Evolutionary conservation across 2,329 filamentous ascomycete genomes (phyloP).

Genomic region (Colletotrichum siamense): DNA sequence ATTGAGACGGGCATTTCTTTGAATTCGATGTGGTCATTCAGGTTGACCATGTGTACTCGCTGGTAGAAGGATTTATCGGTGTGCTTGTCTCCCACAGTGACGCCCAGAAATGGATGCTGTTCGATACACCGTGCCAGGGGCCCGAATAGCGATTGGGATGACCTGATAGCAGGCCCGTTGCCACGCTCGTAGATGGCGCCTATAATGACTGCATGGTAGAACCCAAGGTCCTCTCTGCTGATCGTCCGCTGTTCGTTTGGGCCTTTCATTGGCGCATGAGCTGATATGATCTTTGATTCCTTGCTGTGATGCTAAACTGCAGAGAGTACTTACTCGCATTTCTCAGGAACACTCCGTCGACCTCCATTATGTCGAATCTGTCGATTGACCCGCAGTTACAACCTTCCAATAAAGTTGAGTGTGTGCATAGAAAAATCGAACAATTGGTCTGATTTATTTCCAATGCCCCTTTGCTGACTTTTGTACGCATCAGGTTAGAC

Average conservation of each 20-base stretch:
- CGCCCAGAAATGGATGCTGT: constrained; percentile 40
- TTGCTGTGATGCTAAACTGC: background rate
- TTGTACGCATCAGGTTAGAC: background rate
- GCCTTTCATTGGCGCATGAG: constrained; percentile 27
- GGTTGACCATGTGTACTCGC: constrained; percentile 33
- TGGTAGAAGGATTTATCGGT: constrained; percentile 41
- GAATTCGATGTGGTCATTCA: constrained; percentile 44
- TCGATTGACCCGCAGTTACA: background rate
- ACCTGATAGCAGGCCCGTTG: constrained; percentile 18
- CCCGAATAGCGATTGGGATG: constrained; percentile 29
- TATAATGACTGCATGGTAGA: constrained; percentile 43
- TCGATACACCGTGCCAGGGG: constrained; percentile 42
- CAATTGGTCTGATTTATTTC: background rate
- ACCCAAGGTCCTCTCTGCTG: constrained; percentile 41
- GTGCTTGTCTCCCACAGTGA: constrained; percentile 37
- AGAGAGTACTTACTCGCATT: background rate
- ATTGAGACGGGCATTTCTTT: background rate
- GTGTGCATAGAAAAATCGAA: background rate
- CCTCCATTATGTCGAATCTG: background rate
- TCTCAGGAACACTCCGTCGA: background rate
- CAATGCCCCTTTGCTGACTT: background rate
- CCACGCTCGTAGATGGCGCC: constrained; percentile 37
- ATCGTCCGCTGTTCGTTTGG: constrained; percentile 46
- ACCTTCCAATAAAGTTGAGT: background rate
- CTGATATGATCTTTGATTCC: background rate